Evolutionary conservation across 352 stramenopile species (phyloP), one percentile per base, ranked within the genome.

Genomic region (Globisporangium megalacanthum): DNA sequence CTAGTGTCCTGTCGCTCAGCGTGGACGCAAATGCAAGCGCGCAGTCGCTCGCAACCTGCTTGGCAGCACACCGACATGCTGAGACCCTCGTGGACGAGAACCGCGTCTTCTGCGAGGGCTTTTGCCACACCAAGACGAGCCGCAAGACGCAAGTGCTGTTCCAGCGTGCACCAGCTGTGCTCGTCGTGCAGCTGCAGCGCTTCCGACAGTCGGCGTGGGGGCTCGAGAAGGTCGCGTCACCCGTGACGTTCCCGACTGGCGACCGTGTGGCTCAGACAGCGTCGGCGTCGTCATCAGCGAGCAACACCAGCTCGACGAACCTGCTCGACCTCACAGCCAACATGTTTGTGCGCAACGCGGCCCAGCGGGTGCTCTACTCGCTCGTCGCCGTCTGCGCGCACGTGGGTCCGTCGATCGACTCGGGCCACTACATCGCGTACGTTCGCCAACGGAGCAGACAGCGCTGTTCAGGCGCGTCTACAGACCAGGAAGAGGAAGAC

Each of bases 351-450:
- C 71, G 77, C 0, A 70, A 86, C 31, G 65, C 78, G 6, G 60
- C 60, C 3, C 64, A 75, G 17, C 72, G 68, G 6, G 58, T 70
- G 29, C 62, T 60, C 1, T 94, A 91, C 49, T 53, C 81, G 48
- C 61, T 92, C 19, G 69, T 79, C 25, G 84, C 79, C 0, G 75
- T 93, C 11, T 92, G 83, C n/a, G 70, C 80, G 46, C 84, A 94
- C 60, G 52, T 92, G 29, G 85, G 85, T 4, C 60, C 51, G 6
- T 77, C 71, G 0, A 69, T 90, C 33, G 68, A 89, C 56, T 65
- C 75, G 6, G 85, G 85, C 0, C 85, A 94, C 54, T 94, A 94
- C 59, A 67, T 94, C 17, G 77, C 78, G 17, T 94, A 92, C 49
- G 62, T 80, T 36, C 58, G 72, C 1, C 53, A 51, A 5, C 48